A percentile compares a stretch with the other conserved stretches of the same genome.
Conservation (phyloP, 495 filamentous ascomycete species). For the Hypoxylon trugodes region DNA sequence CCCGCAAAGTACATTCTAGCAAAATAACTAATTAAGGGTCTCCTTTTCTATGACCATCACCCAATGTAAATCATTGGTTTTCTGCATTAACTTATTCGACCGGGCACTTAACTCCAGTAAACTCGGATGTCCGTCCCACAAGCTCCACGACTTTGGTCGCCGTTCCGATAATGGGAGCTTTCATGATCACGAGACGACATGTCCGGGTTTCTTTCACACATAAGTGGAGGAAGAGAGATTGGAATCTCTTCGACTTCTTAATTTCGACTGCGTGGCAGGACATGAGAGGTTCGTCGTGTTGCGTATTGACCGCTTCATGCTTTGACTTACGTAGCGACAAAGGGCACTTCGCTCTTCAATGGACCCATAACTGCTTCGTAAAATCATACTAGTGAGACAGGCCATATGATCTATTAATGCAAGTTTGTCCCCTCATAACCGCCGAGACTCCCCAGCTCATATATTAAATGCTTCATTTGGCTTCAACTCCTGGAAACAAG, state of each 20-base stretch:
- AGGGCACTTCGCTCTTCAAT: conserved; percentile 9
- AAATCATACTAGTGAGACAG: not conserved
- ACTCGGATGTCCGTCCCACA: conserved; percentile 32
- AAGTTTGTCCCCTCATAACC: not conserved
- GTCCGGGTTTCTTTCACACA: conserved; percentile 5
- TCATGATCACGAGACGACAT: conserved; percentile 33
- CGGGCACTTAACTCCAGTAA: conserved; percentile 5
- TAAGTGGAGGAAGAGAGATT: conserved; percentile 25
- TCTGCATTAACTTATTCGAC: conserved; percentile 16
- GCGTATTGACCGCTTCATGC: not conserved
- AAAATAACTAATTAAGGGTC: too few relatives aligned
- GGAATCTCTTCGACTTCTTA: conserved; percentile 2
- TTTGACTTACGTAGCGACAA: conserved; percentile 1
- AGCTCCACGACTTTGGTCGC: too few relatives aligned
- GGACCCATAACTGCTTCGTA: conserved; percentile 2
- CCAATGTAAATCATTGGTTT: too few relatives aligned
- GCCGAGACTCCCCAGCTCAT: not conserved
- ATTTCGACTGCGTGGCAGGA: conserved; percentile 31
- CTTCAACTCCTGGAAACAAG: conserved; percentile 2
- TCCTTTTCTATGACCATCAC: too few relatives aligned
- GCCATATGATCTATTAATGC: too few relatives aligned
- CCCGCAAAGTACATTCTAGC: too few relatives aligned
- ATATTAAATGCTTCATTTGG: not conserved
- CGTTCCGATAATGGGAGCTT: conserved; percentile 33
- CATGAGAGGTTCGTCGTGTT: conserved; percentile 26